These are phyloP conservation scores for Gossypium aridum DNA, from an alignment of 441 rosid species.

Conservation along the genomic window DNA sequence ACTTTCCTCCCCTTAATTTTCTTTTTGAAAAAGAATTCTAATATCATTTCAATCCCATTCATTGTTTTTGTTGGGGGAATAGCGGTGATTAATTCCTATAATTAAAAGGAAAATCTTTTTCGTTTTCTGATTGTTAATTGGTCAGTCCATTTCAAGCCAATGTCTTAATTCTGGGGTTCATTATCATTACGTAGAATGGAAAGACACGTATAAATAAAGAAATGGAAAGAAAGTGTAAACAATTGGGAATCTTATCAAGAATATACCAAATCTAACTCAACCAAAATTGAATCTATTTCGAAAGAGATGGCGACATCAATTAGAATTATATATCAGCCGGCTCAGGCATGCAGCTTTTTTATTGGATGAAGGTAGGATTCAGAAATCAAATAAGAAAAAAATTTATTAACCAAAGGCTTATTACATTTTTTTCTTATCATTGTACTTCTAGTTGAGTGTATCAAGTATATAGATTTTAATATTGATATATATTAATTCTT, in stretches of 20 bases:
- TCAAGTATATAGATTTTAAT: too few species aligned
- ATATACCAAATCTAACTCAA: not conserved
- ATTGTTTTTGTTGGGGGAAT: not conserved
- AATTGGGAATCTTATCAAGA: not conserved
- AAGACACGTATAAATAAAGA: not conserved
- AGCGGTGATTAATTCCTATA: not conserved
- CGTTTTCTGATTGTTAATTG: not conserved
- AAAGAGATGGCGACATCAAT: not conserved
- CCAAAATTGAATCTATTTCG: not conserved
- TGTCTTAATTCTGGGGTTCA: not conserved
- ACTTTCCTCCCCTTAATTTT: too few species aligned
- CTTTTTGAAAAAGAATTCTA: not conserved
- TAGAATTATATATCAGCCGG: not conserved
- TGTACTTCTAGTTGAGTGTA: too few species aligned
- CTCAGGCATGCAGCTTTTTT: not conserved
- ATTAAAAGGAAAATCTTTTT: not conserved
- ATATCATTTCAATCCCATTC: not conserved
- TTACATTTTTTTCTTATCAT: too few species aligned
- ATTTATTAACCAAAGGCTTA: too few species aligned
- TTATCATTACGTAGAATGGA: not conserved
- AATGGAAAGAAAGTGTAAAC: not conserved
- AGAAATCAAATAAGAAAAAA: too few species aligned
- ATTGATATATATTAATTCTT: too few species aligned
- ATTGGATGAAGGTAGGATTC: too few species aligned
- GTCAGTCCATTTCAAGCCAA: not conserved